A percentile compares a stretch with the other conserved stretches of the same genome.
Evolutionary conservation across 176 grass and related monocot species (phyloP).

Genomic region (Paspalum notatum): DNA sequence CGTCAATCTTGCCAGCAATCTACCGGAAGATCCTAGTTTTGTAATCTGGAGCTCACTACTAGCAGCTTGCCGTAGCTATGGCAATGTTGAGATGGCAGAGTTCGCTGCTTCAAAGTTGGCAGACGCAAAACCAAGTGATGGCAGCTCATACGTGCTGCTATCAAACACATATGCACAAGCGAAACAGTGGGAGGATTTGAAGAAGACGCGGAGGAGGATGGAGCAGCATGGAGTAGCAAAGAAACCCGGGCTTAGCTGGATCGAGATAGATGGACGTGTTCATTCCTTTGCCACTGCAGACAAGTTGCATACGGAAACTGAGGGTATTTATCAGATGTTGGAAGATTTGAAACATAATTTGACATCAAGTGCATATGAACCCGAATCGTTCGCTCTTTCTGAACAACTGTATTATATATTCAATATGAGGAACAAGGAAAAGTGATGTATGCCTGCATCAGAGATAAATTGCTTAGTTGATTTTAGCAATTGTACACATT

Average conservation of each 20-base stretch:
- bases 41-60: constrained; percentile 64
- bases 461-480: neutral
- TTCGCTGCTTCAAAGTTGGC: constrained; percentile 41
- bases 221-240: constrained; percentile 40
- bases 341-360: constrained; percentile 54
- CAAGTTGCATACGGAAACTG: constrained; percentile 36
- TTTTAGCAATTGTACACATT: neutral
- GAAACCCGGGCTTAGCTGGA: constrained; percentile 61
- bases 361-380: constrained; percentile 36
- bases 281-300: constrained; percentile 60
- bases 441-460: neutral
- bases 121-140: constrained; percentile 32
- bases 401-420: neutral
- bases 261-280: constrained; percentile 48
- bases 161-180: constrained; percentile 54
- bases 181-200: constrained; percentile 55
- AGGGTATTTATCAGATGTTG: constrained; percentile 53
- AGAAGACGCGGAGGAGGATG: constrained; percentile 50
- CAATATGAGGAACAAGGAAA: neutral
- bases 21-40: constrained; percentile 40
- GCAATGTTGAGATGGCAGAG: constrained; percentile 57
- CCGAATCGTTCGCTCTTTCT: constrained; percentile 18
- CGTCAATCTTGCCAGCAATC: constrained; percentile 35
- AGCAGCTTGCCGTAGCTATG: constrained; percentile 56
- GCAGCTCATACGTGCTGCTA: constrained; percentile 54